Percentiles rank a stretch among this genome's conserved stretches.
Evolutionary conservation across 2,329 filamentous ascomycete species (phyloP).

Genomic region (Akanthomyces muscarius): DNA sequence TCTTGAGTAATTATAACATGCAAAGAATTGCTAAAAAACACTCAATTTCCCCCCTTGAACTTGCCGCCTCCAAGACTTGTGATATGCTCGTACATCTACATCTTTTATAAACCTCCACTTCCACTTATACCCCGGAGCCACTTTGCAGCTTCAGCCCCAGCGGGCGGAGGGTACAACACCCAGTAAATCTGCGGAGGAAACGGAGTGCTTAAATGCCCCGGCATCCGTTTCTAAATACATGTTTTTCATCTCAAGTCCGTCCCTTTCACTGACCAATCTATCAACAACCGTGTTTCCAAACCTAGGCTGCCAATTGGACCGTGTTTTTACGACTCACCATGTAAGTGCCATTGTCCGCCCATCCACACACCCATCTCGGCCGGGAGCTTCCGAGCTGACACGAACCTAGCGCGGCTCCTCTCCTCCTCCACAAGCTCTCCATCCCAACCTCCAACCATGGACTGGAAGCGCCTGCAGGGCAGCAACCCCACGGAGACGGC

Average conservation of each 20-base stretch:
- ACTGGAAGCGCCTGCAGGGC: neutral
- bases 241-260: neutral
- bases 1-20: no score
- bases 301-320: neutral
- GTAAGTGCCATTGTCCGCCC: neutral
- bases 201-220: slow-evolving; percentile 10
- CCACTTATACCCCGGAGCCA: slow-evolving; percentile 5
- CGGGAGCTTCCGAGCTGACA: neutral
- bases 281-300: neutral
- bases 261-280: neutral
- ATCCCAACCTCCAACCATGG: neutral
- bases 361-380: neutral
- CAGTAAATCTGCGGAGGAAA: neutral
- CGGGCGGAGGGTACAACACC: neutral
- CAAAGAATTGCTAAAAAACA: no score
- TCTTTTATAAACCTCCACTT: neutral
- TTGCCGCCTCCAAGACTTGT: no score
- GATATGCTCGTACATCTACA: no score
- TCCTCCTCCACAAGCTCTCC: neutral
- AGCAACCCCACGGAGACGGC: slow-evolving; percentile 11
- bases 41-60: no score
- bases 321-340: neutral
- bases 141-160: slow-evolving; percentile 2
- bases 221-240: slow-evolving; percentile 6
- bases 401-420: neutral